A percentile compares a stretch with the other conserved stretches of the same genome.
Conservation (phyloP, 192 early-diverging fungal genomes). For the Umbelopsis vinacea region DNA sequence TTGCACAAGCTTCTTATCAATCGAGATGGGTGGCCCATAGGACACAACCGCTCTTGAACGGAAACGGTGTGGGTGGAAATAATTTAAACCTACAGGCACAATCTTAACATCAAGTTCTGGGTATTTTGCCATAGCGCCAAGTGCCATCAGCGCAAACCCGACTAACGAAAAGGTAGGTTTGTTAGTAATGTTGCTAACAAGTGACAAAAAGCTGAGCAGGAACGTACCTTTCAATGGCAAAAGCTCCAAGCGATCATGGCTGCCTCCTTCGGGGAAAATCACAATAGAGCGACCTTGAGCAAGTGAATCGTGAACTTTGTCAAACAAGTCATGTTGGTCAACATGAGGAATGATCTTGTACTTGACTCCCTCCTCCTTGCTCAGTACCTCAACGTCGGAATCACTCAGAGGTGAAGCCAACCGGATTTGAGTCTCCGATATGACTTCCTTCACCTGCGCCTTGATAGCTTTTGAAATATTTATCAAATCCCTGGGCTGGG, state of each 20-base stretch:
- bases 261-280: constrained; percentile 98
- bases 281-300: constrained; percentile 79
- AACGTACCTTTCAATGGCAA: constrained; percentile 85
- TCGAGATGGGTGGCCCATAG: constrained; percentile 86
- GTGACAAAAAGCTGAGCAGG: background rate
- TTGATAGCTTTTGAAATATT: constrained; percentile 46
- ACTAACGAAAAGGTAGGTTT: constrained; percentile 43
- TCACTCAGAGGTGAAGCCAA: constrained; percentile 74
- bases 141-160: constrained; percentile 79
- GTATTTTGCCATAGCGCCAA: constrained; percentile 86
- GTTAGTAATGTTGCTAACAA: background rate
- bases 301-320: constrained; percentile 77
- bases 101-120: constrained; percentile 86
- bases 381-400: constrained; percentile 60
- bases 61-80: constrained; percentile 95
- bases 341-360: constrained; percentile 80
- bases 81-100: constrained; percentile 88
- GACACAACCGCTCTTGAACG: constrained; percentile 94
- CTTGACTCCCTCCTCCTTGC: constrained; percentile 44
- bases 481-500: constrained; percentile 61
- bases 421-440: constrained; percentile 77
- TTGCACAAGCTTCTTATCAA: constrained; percentile 77
- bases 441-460: constrained; percentile 69
- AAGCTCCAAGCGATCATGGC: constrained; percentile 94
- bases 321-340: constrained; percentile 86